These are phyloP conservation scores for Sherardia arvensis DNA, from an alignment of 257 asterid genomes.

Conservation along the genomic window DNA sequence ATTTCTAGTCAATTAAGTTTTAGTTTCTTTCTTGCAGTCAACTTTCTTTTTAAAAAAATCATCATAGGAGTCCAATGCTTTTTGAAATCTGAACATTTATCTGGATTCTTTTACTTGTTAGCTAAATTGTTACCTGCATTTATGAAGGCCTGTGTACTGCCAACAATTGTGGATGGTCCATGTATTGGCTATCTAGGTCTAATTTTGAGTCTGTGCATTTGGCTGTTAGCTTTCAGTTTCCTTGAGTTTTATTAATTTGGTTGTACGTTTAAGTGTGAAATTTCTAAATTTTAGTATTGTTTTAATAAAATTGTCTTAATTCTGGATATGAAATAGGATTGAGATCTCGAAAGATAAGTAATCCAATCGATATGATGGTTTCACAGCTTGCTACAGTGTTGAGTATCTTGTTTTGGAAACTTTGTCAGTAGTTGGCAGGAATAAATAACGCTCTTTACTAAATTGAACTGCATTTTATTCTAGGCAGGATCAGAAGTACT, in stretches of 20 bases:
- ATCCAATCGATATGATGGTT: neutral
- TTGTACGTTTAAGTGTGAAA: neutral
- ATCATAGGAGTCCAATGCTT: neutral
- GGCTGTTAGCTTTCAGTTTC: neutral
- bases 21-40: neutral
- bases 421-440: neutral
- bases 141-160: neutral
- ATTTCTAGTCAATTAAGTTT: neutral
- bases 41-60: neutral
- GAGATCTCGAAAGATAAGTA: neutral
- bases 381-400: neutral
- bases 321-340: neutral
- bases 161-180: neutral
- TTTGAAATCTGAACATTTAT: neutral
- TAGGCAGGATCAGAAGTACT: slow-evolving; percentile 56
- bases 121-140: neutral
- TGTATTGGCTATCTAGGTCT: neutral
- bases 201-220: neutral
- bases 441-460: neutral
- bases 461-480: slow-evolving; percentile 9
- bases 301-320: neutral
- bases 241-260: neutral
- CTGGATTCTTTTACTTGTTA: neutral
- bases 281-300: neutral
- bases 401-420: neutral